phyloP scores from a whole-genome alignment of 169 alveolate species.

The Plasmodium coatneyi region DNA sequence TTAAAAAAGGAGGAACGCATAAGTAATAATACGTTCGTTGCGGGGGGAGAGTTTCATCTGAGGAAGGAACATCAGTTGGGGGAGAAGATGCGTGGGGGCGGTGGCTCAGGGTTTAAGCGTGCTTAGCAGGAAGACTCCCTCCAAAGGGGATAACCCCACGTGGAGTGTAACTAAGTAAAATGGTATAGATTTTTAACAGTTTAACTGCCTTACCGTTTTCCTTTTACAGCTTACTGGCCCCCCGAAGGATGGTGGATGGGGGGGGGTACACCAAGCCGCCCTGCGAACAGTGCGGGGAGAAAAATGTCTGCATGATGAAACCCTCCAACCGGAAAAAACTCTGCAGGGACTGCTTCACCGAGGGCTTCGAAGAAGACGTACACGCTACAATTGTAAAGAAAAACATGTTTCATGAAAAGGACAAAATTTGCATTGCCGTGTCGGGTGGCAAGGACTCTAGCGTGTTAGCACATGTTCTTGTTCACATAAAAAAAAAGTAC shows the following conservation, averaged over 20 bases:
- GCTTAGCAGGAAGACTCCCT: background rate
- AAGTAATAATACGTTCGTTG: background rate
- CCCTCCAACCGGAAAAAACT: constrained; percentile 91
- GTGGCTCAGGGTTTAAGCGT: background rate
- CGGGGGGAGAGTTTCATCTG: background rate
- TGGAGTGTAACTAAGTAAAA: background rate
- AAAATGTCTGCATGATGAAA: constrained; percentile 90
- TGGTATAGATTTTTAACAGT: background rate
- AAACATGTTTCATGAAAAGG: constrained; percentile 89
- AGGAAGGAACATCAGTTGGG: too few relatives aligned
- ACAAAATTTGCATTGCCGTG: constrained; percentile 95
- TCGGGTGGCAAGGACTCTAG: constrained; percentile 99
- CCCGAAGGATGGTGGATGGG: background rate
- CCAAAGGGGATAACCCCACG: background rate
- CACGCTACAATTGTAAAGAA: constrained; percentile 88
- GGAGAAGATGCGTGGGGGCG: background rate
- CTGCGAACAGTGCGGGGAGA: constrained; percentile 83
- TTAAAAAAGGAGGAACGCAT: background rate
- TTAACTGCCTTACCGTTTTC: background rate
- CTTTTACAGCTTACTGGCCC: background rate
- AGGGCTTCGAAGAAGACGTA: constrained; percentile 95
- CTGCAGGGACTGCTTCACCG: constrained; percentile 94
- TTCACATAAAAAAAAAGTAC: constrained; percentile 91
- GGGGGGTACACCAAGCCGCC: background rate
- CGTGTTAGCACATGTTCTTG: constrained; percentile 95